Conservation (phyloP, 352 stramenopile species). For the Globisporangium iwayamae region DNA sequence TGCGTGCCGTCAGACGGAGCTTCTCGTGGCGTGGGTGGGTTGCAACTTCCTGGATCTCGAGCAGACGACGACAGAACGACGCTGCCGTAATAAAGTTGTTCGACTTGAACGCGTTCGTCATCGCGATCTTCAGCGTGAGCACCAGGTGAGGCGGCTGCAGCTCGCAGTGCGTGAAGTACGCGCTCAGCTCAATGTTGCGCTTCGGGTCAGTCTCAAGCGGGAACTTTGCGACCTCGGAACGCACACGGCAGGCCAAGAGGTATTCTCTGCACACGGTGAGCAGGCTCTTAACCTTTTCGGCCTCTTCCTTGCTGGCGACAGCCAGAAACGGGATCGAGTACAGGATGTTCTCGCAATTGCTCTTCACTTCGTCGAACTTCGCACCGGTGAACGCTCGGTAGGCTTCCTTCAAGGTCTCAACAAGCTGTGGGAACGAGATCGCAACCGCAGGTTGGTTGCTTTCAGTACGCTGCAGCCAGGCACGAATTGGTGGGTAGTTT, state of each 20-base stretch:
- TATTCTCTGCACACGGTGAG: conserved; percentile 97
- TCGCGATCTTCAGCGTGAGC: conserved; percentile 98
- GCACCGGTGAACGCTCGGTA: conserved; percentile 96
- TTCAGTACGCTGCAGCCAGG: conserved; percentile 86
- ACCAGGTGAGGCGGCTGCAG: conserved; percentile 97
- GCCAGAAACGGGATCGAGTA: conserved; percentile 94
- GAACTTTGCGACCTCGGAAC: conserved; percentile 75
- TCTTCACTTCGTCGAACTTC: conserved; percentile 98
- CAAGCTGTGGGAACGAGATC: conserved; percentile 87
- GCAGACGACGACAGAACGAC: conserved; percentile 97
- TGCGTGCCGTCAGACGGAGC: conserved; percentile 93
- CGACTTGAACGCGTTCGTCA: conserved; percentile 99
- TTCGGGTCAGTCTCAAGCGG: conserved; percentile 70
- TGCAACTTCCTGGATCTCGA: conserved; percentile 97
- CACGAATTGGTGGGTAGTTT: conserved; percentile 65
- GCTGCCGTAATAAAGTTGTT: conserved; percentile 99
- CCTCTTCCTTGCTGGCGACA: conserved; percentile 91
- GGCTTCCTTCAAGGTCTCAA: conserved; percentile 93
- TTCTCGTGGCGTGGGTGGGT: conserved; percentile 89
- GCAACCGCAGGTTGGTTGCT: conserved; percentile 85
- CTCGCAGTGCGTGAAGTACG: conserved; percentile 99
- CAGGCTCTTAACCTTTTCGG: conserved; percentile 93
- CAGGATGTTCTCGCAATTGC: conserved; percentile 91
- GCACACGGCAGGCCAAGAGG: conserved; percentile 96
- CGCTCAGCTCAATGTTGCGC: conserved; percentile 95